A percentile compares a stretch with the other conserved stretches of the same genome.
These are phyloP conservation scores for Isabelozyma heimii DNA, from an alignment of 805 yeast genomes.

Conservation along the genomic window DNA sequence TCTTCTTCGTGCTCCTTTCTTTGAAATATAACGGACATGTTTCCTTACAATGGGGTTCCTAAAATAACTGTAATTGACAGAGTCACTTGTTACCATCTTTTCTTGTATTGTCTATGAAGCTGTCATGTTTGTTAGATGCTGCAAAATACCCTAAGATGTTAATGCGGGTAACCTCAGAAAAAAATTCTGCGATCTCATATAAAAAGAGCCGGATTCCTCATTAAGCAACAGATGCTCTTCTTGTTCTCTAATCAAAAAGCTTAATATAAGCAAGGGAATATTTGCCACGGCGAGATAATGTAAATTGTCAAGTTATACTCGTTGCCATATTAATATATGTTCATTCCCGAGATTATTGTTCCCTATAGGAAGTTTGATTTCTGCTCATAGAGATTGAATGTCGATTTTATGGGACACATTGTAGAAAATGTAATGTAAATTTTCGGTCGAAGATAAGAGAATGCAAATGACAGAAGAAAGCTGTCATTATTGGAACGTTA, in stretches of 20 bases:
- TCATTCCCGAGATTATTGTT: slow-evolving; percentile 51
- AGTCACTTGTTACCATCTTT: too few species aligned
- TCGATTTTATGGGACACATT: slow-evolving; percentile 50
- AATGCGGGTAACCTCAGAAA: background rate
- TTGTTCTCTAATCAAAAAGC: slow-evolving; percentile 55
- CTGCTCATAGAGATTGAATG: slow-evolving; percentile 57
- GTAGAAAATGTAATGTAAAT: background rate
- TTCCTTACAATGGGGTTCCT: too few species aligned
- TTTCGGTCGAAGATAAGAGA: too few species aligned
- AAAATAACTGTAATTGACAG: too few species aligned
- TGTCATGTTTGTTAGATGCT: background rate
- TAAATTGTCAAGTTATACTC: slow-evolving; percentile 57
- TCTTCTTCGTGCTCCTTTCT: too few species aligned
- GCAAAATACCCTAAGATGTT: background rate
- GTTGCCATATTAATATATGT: slow-evolving; percentile 55
- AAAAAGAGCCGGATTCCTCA: background rate
- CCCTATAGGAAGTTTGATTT: slow-evolving; percentile 62
- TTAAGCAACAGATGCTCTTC: slow-evolving; percentile 3
- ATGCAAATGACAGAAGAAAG: too few species aligned
- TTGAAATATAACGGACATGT: too few species aligned
- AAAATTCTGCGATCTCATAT: background rate
- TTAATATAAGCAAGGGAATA: slow-evolving; percentile 46
- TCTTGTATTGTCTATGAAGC: background rate
- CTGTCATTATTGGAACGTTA: background rate
- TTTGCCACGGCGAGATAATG: slow-evolving; percentile 70